Evolutionary conservation across 768 basidiomycete genomes (phyloP), one percentile per base, ranked within the genome.

Genomic region (Mycena indigotica): DNA sequence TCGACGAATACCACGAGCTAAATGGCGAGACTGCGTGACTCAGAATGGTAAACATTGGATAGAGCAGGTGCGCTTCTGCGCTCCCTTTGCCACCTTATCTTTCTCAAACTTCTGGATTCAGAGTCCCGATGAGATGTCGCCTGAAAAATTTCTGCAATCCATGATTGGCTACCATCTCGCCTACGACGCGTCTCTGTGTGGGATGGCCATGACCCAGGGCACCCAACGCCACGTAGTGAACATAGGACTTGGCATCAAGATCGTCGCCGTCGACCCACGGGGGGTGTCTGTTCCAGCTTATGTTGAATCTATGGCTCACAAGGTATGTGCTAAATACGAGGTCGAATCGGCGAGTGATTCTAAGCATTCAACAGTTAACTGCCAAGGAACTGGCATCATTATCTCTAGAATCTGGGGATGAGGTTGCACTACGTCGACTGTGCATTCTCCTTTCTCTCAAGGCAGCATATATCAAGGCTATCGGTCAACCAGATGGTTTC

Each of bases 141-240:
- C 85, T 38, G 84, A 85, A 63, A 82, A 83, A 66, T 84, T 83
- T 50, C 75, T 86, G 17, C 82, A 84, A 23, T 87, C 89, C 0
- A 87, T 87, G 82, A 92, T 92, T 56, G 89, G 89, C 5, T 92
- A 92, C 64, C 87, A 89, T 57, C 82, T 89, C 45, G 78, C 84
- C 1, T 85, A 80, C 63, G 84, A 87, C 58, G 82, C 81, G 56
- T 88, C 86, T 10, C 69, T 92, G 8, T 84, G 89, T 53, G 89
- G 86, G n/a, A 91, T 92, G 88, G 85, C 87, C 35, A 90, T 93
- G 83, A 88, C 88, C 1, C 90, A 93, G 64, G 91, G 91, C 3
- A 78, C 80, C 10, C 84, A 85, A 53, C 80, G 84, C 44, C 85
- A 88, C 55, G 91, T 93, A 48, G 77, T 89, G 64, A 91, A 91